Base-by-base conservation (phyloP, 495 filamentous ascomycete species). In the Tuber magnatum region DNA sequence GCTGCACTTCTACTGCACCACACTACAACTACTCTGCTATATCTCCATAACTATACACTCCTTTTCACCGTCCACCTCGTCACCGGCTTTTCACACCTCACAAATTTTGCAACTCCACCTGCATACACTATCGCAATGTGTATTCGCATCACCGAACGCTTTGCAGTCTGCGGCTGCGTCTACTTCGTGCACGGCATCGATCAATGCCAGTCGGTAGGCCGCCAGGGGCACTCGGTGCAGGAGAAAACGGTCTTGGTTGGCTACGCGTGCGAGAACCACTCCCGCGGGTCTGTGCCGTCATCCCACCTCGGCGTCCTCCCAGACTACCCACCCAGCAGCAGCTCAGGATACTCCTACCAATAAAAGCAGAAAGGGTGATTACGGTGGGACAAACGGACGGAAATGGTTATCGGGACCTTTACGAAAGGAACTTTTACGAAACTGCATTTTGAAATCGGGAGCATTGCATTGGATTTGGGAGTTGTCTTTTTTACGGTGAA, bases 171-270 rank as follows among this genome's bases (percentile, higher is more conserved):
- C 88, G 86, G 89, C 75, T 97, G 93, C 84, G 85, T 92, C 81
- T 95, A 95, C 87, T 92, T 92, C 87, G 87, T 90, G 76, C 93
- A 97, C 83, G 89, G 90, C 68, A 85, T 94, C 76, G 93, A 97
- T 80, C 90, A 91, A 72, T 97, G 93, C 82, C 84, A 88, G 43
- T 86, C 88, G 22, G 91, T 92, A 80, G 90, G 90, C 48, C 89
- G 90, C 75, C 87, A 88, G 69, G 90, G 90, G 71, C 93, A 96
- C 81, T 74, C 78, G 40, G 86, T 93, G 73, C 88, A 93, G 77
- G 90, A 91, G 83, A 90, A 90, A 80, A 91, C 89, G n/a, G 89
- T 96, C 71, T 84, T 93, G 12, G 93, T 95, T 69, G 93, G 93
- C 24, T 94, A 94, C 78, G 87, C 88, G 40, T 96, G 93, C 84